phyloP scores from a whole-genome alignment of 2,329 filamentous ascomycete genomes.

The Blastomyces parvus region DNA sequence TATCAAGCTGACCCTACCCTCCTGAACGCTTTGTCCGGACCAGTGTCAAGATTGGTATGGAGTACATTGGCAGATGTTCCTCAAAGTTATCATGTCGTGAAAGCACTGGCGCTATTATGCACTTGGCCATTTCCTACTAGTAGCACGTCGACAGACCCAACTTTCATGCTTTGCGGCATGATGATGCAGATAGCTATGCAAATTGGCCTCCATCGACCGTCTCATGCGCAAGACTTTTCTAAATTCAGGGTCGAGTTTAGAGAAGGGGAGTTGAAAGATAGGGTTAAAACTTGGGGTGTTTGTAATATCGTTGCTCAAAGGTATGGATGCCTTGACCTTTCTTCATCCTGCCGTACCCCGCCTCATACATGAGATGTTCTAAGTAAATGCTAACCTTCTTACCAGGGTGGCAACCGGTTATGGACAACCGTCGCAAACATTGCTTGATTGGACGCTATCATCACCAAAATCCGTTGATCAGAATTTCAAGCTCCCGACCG shows the following conservation, averaged over 20 bases:
- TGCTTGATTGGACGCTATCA: slow-evolving; percentile 50
- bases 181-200: slow-evolving; percentile 63
- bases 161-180: slow-evolving; percentile 55
- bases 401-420: slow-evolving; percentile 56
- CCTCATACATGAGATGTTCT: neutral
- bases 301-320: slow-evolving; percentile 60
- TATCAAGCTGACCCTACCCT: slow-evolving; percentile 47
- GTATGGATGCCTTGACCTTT: slow-evolving; percentile 28
- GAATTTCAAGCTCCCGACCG: slow-evolving; percentile 43
- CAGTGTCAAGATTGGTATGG: slow-evolving; percentile 51
- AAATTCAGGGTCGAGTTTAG: slow-evolving; percentile 45
- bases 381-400: slow-evolving; percentile 11
- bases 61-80: slow-evolving; percentile 51
- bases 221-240: slow-evolving; percentile 50
- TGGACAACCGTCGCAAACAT: slow-evolving; percentile 54
- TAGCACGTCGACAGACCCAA: slow-evolving; percentile 54
- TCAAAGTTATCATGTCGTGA: slow-evolving; percentile 55
- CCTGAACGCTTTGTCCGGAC: slow-evolving; percentile 43
- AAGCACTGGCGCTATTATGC: slow-evolving; percentile 54
- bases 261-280: slow-evolving; percentile 54
- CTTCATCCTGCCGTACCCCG: neutral
- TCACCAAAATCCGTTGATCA: slow-evolving; percentile 35
- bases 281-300: slow-evolving; percentile 57
- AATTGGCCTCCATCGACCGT: slow-evolving; percentile 55
- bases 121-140: slow-evolving; percentile 57